Base-by-base conservation (phyloP, 1,284 basidiomycete genomes). In the Blastosporella zonata region DNA sequence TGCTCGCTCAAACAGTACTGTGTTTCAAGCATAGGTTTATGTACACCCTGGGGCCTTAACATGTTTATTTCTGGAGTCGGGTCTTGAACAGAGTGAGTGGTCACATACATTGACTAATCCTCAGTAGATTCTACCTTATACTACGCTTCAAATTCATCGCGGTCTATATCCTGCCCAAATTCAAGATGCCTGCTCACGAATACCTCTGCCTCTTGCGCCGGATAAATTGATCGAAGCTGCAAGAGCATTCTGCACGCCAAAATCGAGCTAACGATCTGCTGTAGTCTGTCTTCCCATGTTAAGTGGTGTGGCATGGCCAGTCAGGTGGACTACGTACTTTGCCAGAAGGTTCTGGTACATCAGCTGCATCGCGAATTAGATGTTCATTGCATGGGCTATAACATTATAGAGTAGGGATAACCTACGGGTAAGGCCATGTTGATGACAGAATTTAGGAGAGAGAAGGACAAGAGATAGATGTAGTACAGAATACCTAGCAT, bases 401-500 rank as follows among this genome's bases (percentile, higher is more conserved):
- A 35, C 4, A 5, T 35, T 35, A 4, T 6, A 15, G 13, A 12
- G 31, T 13, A 18, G 12, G 3, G 5, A 28, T 5, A 1, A 51
- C 44, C 29, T 29, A 51, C 50, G 1, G 33, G 40, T 27, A 31
- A 33, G 8, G 6, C 6, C 2, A 47, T 6, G 35, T 52, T 44
- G 4, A 52, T 13, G 0, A 43, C 31, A 9, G 47, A 23, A 15
- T 38, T 39, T 2, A 31, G 15, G 9, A 52, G 7, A 7, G 50
- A 47, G 3, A 52, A 39, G 10, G 28, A 17, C 12, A 47, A 36
- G 7, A 47, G 40, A 13, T 52, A 52, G 13, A 47, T 10, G 22
- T 47, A 47, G 40, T 47, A 52, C 2, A 44, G 15, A 3, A 38
- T 39, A 12, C 50, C 46, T 47, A 41, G 17, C 8, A 5, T 35